phyloP scores from a whole-genome alignment of 2,329 filamentous ascomycete species.

The Akanthomyces muscarius region DNA sequence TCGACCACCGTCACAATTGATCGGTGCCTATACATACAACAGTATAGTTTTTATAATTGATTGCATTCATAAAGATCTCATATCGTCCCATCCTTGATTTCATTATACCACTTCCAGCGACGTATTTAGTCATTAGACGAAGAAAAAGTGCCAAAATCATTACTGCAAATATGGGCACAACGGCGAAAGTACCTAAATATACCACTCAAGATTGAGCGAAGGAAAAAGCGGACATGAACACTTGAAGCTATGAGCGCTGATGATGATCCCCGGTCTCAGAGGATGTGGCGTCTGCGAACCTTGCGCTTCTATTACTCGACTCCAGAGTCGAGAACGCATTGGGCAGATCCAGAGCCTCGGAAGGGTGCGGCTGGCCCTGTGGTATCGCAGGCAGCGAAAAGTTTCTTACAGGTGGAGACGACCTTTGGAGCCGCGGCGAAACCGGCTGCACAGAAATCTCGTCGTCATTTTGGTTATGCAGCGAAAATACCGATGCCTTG shows the following conservation, averaged over 20 bases:
- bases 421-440: neutral
- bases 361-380: constrained; percentile 2
- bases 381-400: neutral
- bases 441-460: neutral
- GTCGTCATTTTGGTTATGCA: constrained; percentile 5
- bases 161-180: neutral
- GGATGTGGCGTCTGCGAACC: neutral
- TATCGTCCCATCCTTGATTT: neutral
- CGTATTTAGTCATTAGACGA: too few relatives aligned
- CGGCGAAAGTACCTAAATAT: neutral
- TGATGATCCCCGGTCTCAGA: neutral
- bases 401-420: neutral
- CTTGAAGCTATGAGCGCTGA: neutral
- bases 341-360: neutral
- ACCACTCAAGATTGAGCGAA: neutral
- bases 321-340: neutral
- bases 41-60: neutral
- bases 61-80: neutral
- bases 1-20: neutral
- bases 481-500: neutral
- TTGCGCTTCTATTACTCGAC: neutral
- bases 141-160: neutral
- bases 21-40: neutral
- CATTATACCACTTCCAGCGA: neutral
- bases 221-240: neutral